These are phyloP conservation scores for Acacia concinna DNA, from an alignment of 331 rosid species.

Conservation along the genomic window DNA sequence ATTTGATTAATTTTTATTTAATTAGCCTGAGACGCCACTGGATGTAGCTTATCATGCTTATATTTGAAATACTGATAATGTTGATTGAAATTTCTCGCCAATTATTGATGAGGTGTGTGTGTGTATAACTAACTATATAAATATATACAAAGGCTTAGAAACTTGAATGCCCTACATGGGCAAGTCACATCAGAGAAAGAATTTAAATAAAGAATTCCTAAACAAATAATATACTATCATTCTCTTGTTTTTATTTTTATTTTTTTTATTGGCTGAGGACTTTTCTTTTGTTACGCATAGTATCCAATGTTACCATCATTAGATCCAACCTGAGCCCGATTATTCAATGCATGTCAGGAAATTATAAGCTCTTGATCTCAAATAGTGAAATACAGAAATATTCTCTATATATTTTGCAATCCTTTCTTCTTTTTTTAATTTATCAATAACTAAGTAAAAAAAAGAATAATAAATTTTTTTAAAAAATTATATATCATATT, in stretches of 20 bases:
- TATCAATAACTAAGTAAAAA: no score
- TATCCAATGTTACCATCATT: neutral
- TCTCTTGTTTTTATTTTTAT: neutral
- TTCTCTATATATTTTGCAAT: no score
- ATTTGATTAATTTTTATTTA: no score
- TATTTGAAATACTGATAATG: neutral
- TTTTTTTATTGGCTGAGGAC: neutral
- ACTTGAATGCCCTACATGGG: neutral
- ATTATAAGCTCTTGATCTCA: no score
- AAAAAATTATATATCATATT: no score
- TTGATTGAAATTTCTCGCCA: neutral
- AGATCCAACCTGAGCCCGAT: neutral
- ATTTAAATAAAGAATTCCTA: neutral
- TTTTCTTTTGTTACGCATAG: neutral
- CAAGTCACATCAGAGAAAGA: constrained; percentile 6
- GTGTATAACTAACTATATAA: no score
- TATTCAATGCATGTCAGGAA: no score
- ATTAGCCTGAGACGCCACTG: neutral
- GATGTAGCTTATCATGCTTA: neutral
- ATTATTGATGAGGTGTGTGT: neutral
- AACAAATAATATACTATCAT: neutral
- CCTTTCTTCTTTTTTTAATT: no score
- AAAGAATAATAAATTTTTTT: no score
- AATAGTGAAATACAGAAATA: no score
- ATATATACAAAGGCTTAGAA: neutral